These are phyloP conservation scores for Pogostemon cablin DNA, from an alignment of 257 asterid genomes.

Conservation along the genomic window DNA sequence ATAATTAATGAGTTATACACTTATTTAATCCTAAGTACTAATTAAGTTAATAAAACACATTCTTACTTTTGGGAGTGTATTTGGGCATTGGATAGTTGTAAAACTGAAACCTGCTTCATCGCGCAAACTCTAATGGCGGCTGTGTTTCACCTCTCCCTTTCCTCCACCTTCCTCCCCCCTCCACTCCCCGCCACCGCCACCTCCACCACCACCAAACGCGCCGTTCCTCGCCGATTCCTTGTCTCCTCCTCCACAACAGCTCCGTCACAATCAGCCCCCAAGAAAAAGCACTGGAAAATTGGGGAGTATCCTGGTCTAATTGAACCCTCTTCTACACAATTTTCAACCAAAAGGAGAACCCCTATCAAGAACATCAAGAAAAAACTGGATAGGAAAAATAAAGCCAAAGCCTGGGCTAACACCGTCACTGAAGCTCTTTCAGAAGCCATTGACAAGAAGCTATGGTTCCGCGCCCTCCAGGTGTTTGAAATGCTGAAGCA, in stretches of 20 bases:
- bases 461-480: slow-evolving; percentile 77
- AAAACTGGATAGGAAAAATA: slow-evolving; percentile 55
- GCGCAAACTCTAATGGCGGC: slow-evolving; percentile 29
- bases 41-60: too few species aligned
- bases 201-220: slow-evolving; percentile 28
- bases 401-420: slow-evolving; percentile 67
- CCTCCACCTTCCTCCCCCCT: slow-evolving; percentile 53
- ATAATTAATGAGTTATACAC: too few species aligned
- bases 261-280: slow-evolving; percentile 36
- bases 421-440: slow-evolving; percentile 85
- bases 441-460: slow-evolving; percentile 62
- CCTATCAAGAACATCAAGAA: slow-evolving; percentile 78
- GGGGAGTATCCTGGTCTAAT: slow-evolving; percentile 68
- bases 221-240: slow-evolving; percentile 30
- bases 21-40: too few species aligned
- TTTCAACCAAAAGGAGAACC: slow-evolving; percentile 41
- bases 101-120: too few species aligned
- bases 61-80: too few species aligned
- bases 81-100: too few species aligned
- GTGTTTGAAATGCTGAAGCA: slow-evolving; percentile 84
- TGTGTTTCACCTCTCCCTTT: slow-evolving; percentile 48
- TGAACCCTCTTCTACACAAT: slow-evolving; percentile 42
- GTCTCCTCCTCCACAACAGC: slow-evolving; percentile 33
- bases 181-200: slow-evolving; percentile 37
- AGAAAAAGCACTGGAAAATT: slow-evolving; percentile 70